Base-by-base conservation (phyloP, 2,329 filamentous ascomycete genomes). In the Boeremia exigua region DNA sequence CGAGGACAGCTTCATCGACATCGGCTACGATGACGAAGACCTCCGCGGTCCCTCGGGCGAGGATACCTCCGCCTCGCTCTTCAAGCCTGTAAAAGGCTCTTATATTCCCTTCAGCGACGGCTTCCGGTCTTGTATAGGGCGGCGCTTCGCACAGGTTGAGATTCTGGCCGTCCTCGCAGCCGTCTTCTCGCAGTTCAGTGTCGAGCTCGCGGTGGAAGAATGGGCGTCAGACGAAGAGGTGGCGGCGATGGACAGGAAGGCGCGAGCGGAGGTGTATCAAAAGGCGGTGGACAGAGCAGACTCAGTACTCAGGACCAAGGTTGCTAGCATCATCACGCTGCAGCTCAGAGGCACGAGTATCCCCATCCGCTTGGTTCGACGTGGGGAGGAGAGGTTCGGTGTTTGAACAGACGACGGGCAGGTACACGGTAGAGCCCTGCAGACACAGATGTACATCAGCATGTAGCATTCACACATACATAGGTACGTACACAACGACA, bases 321-420 rank as follows among this genome's bases (percentile, higher is more conserved):
- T 88, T 63, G 81, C 77, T 27, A 84, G 83, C n/a, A 75, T 90
- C 53, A 81, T 94, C 57, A 92, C 90, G 56, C 78, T 94, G 62
- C 90, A 91, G 77, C 79, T 94, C 73, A 81, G 74, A 34, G 72
- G 86, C 28, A 78, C 78, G 6, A 78, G 82, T 50, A 85, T 94
- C 30, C 87, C 88, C 0, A 77, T 94, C 36, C 78, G 89, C 60
- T 75, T 94, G 61, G 87, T 91, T 9, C 85, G 78, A 77, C 85
- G 88, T 62, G 90, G 90, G 0, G 76, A 83, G 60, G 91, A 93
- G 80, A 82, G 83, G 66, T 92, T 93, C 19, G 38, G 29, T 1
- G 17, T 45, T 0, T 47, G 10, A 52, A 28, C 9, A 30, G 29
- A 12, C 6, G 28, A 10, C 29, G 29, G 9, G 9, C 9, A 12